Evolutionary conservation across 345 rosid genomes (phyloP).

Genomic region (Ceriops decandra): DNA sequence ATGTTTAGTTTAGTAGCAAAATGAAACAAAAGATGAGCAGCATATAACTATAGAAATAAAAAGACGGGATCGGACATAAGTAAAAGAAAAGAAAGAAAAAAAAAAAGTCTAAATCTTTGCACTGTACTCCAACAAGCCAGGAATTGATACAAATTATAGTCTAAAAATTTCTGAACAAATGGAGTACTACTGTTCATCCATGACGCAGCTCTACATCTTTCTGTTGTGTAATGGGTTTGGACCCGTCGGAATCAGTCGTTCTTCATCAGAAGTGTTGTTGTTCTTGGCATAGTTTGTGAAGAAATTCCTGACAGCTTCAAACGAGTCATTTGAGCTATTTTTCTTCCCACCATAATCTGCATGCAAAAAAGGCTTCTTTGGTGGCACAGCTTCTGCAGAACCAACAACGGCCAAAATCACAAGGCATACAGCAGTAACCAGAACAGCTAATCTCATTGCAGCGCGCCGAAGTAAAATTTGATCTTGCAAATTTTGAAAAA

Average conservation of each 20-base stretch:
- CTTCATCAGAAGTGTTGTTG: slow-evolving; percentile 12
- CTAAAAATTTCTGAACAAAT: not conserved
- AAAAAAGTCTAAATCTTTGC: too few relatives aligned
- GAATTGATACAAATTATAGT: not conserved
- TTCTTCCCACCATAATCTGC: slow-evolving; percentile 1
- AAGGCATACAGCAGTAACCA: slow-evolving; percentile 8
- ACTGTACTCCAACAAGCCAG: not conserved
- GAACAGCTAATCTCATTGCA: slow-evolving; percentile 27
- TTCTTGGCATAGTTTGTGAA: slow-evolving; percentile 12
- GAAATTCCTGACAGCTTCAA: slow-evolving; percentile 1
- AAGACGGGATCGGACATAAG: too few relatives aligned
- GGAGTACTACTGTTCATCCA: not conserved
- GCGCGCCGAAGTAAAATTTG: not conserved
- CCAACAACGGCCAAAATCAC: slow-evolving; percentile 10
- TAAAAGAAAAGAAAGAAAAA: not conserved
- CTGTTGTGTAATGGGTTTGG: slow-evolving; percentile 38
- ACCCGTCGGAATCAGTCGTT: slow-evolving; percentile 35
- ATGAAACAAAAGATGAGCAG: not conserved
- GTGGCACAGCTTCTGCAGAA: slow-evolving; percentile 15
- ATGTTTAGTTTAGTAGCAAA: not conserved
- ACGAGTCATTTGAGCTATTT: slow-evolving; percentile 4
- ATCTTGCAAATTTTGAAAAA: not conserved
- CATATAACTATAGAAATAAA: not conserved
- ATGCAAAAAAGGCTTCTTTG: slow-evolving; percentile 5
- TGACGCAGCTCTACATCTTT: slow-evolving; percentile 1